Percentiles rank a stretch among this genome's conserved stretches.
Conservation (phyloP, 208 protist species). For the Wallacemonas collosoma region DNA sequence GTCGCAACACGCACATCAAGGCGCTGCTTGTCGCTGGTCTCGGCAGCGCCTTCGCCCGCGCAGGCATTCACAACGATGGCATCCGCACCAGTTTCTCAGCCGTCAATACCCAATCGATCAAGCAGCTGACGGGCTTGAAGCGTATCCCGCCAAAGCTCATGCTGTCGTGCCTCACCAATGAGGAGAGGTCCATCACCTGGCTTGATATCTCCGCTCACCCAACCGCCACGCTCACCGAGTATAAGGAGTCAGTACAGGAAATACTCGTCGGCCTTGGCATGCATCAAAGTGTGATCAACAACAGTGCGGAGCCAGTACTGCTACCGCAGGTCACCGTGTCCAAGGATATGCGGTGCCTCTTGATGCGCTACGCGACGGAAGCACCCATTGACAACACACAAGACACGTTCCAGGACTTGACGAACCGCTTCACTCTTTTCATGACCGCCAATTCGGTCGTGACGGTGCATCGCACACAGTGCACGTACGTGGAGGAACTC, state of each 20-base stretch:
- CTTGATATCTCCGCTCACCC: slow-evolving; percentile 75
- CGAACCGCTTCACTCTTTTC: slow-evolving; percentile 76
- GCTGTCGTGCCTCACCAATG: slow-evolving; percentile 47
- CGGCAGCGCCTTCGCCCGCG: slow-evolving; percentile 53
- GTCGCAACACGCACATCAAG: slow-evolving; percentile 49
- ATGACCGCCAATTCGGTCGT: slow-evolving; percentile 39
- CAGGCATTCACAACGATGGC: slow-evolving; percentile 48
- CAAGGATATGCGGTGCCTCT: slow-evolving; percentile 49
- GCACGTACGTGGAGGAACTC: slow-evolving; percentile 66
- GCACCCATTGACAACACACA: slow-evolving; percentile 32
- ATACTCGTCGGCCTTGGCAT: slow-evolving; percentile 55
- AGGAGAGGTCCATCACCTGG: slow-evolving; percentile 47
- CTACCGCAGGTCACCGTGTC: slow-evolving; percentile 71
- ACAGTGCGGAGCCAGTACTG: slow-evolving; percentile 62
- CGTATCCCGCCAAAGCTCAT: slow-evolving; percentile 64
- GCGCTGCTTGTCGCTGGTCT: slow-evolving; percentile 45
- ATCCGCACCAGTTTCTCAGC: slow-evolving; percentile 66
- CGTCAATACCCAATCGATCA: slow-evolving; percentile 54
- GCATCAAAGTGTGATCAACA: slow-evolving; percentile 54
- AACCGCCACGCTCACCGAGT: slow-evolving; percentile 61
- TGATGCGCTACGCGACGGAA: slow-evolving; percentile 75
- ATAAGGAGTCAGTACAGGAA: slow-evolving; percentile 50
- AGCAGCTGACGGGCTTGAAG: slow-evolving; percentile 54
- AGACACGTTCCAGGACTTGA: slow-evolving; percentile 77
- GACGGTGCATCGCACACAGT: slow-evolving; percentile 77